Conservation (phyloP, 2,329 filamentous ascomycete species). For the Cladophialophora chaetospira region DNA sequence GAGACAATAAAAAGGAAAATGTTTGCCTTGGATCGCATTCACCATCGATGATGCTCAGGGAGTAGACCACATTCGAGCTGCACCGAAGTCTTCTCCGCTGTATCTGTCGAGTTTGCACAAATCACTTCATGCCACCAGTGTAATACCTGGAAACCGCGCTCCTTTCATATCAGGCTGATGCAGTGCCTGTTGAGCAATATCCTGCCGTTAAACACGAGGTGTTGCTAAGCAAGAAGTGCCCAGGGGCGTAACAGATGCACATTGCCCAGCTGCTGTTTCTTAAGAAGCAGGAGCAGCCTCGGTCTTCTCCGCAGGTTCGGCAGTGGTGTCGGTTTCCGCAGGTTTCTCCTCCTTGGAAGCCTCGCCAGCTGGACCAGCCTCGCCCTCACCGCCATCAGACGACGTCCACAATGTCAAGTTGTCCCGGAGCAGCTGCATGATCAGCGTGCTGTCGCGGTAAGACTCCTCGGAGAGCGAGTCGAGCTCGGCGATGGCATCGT, state of each 20-base stretch:
- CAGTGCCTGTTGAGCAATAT: conserved; percentile 24
- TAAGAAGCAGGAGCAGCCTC: conserved; percentile 32
- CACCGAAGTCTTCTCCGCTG: conserved; percentile 16
- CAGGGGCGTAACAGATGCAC: conserved; percentile 21
- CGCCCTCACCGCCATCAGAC: conserved; percentile 80
- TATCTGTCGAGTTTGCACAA: conserved; percentile 22
- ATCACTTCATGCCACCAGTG: conserved; percentile 26
- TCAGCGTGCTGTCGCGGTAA: conserved; percentile 97
- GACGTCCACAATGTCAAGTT: conserved; percentile 98
- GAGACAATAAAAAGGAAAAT: conserved; percentile 29
- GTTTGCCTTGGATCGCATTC: conserved; percentile 26
- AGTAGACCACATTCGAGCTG: conserved; percentile 14
- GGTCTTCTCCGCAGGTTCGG: conserved; percentile 36
- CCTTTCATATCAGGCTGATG: conserved; percentile 18
- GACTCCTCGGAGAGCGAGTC: conserved; percentile 97
- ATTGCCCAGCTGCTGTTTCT: conserved; percentile 14
- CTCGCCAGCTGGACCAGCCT: conserved; percentile 58
- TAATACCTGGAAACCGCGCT: conserved; percentile 22
- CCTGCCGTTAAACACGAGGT: conserved; percentile 18
- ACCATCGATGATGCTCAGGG: conserved; percentile 20
- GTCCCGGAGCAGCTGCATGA: conserved; percentile 98
- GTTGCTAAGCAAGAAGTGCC: conserved; percentile 21
- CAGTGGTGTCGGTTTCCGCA: conserved; percentile 49
- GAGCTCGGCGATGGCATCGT: conserved; percentile 97
- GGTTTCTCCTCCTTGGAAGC: conserved; percentile 65